These are phyloP conservation scores for Singerocomus rubriflavus DNA, from an alignment of 1,284 basidiomycete genomes.

Conservation along the genomic window DNA sequence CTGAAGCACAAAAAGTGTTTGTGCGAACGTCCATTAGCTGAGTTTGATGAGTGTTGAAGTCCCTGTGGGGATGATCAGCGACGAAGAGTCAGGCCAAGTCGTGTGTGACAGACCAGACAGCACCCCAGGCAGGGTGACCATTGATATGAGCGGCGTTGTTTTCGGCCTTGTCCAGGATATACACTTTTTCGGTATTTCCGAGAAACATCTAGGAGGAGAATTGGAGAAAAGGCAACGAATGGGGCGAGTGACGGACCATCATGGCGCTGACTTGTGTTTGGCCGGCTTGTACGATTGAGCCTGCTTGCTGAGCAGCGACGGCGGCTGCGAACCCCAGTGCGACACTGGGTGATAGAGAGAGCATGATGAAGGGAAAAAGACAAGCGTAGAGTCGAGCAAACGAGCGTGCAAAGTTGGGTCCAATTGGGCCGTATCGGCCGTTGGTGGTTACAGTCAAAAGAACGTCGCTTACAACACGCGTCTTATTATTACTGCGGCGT, in stretches of 20 bases:
- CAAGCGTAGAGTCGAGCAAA: conserved; percentile 11
- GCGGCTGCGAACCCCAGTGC: conserved; percentile 37
- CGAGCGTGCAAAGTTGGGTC: conserved; percentile 14
- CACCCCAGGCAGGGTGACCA: conserved; percentile 43
- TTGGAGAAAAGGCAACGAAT: not conserved
- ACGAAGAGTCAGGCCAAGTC: not conserved
- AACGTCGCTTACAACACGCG: not conserved
- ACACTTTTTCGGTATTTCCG: conserved; percentile 46
- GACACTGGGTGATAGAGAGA: conserved; percentile 27
- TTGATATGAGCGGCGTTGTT: conserved; percentile 40
- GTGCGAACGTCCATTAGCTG: conserved; percentile 69
- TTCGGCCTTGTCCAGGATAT: conserved; percentile 49
- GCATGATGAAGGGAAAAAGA: conserved; percentile 22
- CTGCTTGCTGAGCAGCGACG: conserved; percentile 37
- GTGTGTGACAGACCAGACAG: conserved; percentile 37
- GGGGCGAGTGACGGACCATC: conserved; percentile 47
- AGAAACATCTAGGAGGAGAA: conserved; percentile 48
- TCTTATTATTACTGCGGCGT: no score
- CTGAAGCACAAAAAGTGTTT: conserved; percentile 83
- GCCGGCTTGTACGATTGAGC: conserved; percentile 48
- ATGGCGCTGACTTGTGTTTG: conserved; percentile 58
- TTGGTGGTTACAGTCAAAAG: not conserved
- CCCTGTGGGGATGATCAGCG: conserved; percentile 15
- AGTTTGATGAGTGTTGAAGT: conserved; percentile 42
- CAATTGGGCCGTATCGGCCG: not conserved